Evolutionary conservation across 1,284 basidiomycete genomes (phyloP), one percentile per base, ranked within the genome.

Genomic region (Inonotus hispidus): DNA sequence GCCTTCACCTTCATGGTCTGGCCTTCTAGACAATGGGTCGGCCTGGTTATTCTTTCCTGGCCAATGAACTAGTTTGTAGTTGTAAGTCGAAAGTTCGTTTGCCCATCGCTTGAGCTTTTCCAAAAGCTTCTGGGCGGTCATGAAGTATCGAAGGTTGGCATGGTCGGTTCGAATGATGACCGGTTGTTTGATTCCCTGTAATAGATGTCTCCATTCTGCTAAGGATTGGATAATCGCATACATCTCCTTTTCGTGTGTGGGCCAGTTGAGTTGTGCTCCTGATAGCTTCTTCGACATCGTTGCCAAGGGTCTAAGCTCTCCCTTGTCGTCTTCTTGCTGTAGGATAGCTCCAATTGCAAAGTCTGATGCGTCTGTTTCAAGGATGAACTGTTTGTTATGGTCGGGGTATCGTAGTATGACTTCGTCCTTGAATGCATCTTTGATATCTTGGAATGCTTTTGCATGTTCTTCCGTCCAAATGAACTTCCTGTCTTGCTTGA

Each of bases 231-330:
- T 67, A 16, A 76, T 70, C 0, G 74, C 73, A 1, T 74, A 16
- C 53, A 79, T 49, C 58, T 79, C 75, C 47, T 75, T 72, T 61
- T 79, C 73, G 59, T 74, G 70, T 43, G 72, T 71, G 7, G 66
- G 63, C 61, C 75, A 78, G 63, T 77, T 78, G 2, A 64, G 60
- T 60, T 76, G 69, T 1, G 72, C 66, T 1, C 65, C 39, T 8
- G 27, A 49, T 8, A 74, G 56, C 16, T 64, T 65, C 2, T 68
- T 59, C 7, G 70, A 73, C 43, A 64, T 60, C 59, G 71, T 71
- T 2, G 64, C 70, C 2, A 72, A 55, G 1, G 73, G 72, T n/a
- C 67, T 67, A 1, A 66, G 62, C 10, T 54, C 23, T 1, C 53
- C 47, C 23, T 64, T 37, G 16, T 50, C 27, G 23, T 57, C 46